phyloP scores from a whole-genome alignment of 2,329 filamentous ascomycete species.

The Scytalidium sp. region DNA sequence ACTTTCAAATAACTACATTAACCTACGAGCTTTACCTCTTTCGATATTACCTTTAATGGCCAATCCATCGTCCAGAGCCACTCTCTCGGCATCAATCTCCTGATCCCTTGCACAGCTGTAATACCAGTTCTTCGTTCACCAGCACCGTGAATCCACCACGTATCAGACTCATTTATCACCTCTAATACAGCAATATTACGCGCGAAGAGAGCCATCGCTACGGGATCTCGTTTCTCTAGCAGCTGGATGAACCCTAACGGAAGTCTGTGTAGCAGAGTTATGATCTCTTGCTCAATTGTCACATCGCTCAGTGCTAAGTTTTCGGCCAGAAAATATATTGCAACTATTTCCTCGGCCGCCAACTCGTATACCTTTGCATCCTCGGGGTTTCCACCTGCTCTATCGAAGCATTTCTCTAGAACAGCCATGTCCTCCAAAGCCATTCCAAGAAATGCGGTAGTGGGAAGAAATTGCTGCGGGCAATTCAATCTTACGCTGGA shows the following conservation, averaged over 20 bases:
- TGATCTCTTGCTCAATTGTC: constrained; percentile 13
- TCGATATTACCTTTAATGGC: constrained; percentile 4
- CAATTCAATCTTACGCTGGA: too few species aligned
- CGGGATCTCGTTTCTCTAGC: constrained; percentile 8
- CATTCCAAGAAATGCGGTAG: constrained; percentile 5
- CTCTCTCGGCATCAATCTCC: constrained; percentile 6
- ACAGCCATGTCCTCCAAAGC: constrained; percentile 6
- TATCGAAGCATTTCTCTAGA: constrained; percentile 1
- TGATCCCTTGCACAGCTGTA: constrained; percentile 7
- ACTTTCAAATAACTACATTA: too few species aligned
- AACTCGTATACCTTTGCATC: constrained; percentile 3
- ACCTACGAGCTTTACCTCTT: constrained; percentile 9
- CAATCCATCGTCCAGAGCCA: constrained; percentile 13
- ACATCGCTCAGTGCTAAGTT: constrained; percentile 1
- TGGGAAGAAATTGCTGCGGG: background rate
- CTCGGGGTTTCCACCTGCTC: background rate
- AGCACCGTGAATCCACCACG: constrained; percentile 17
- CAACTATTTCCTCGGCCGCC: constrained; percentile 4
- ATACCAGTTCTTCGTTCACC: constrained; percentile 5
- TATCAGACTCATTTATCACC: too few species aligned
- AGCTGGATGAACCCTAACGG: constrained; percentile 9
- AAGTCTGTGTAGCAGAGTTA: constrained; percentile 9
- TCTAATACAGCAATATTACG: too few species aligned
- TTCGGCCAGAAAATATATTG: constrained; percentile 7
- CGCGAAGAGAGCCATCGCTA: constrained; percentile 12